Conservation (phyloP, 2,329 filamentous ascomycete genomes). For the Dactylellina cionopaga region DNA sequence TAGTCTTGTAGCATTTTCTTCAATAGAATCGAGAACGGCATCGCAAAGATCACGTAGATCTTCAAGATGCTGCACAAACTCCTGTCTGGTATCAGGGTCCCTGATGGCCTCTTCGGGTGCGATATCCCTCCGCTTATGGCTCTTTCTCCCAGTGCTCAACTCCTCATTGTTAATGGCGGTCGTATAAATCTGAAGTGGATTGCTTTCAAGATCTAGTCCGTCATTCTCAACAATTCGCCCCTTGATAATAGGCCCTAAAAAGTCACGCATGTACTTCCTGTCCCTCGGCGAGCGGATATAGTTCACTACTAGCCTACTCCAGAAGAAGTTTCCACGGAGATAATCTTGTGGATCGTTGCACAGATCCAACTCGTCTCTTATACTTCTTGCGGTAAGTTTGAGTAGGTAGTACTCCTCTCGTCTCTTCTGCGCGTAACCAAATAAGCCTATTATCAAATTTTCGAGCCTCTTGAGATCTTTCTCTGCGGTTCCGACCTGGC, state of each 20-base stretch:
- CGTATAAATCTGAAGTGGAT: constrained; percentile 95
- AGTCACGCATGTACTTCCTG: constrained; percentile 87
- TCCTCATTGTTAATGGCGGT: constrained; percentile 98
- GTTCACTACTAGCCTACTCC: constrained; percentile 83
- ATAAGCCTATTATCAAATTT: constrained; percentile 93
- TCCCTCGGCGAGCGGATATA: constrained; percentile 87
- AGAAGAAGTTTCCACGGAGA: constrained; percentile 89
- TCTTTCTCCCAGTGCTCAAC: constrained; percentile 85
- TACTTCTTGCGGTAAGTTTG: constrained; percentile 83
- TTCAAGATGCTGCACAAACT: constrained; percentile 93
- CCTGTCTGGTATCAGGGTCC: constrained; percentile 87
- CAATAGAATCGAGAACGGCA: constrained; percentile 82
- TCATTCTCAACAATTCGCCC: constrained; percentile 94
- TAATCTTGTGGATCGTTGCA: constrained; percentile 82
- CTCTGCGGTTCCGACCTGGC: constrained; percentile 84
- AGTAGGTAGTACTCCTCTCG: constrained; percentile 96
- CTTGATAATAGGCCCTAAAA: constrained; percentile 84
- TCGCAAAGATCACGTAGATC: constrained; percentile 94
- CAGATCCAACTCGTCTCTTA: constrained; percentile 84
- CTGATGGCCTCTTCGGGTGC: constrained; percentile 93
- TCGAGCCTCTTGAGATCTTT: constrained; percentile 94
- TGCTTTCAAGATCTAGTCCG: constrained; percentile 90
- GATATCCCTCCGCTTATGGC: constrained; percentile 82
- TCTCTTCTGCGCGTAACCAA: constrained; percentile 95
- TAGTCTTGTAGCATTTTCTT: constrained; percentile 86